Conservation (phyloP, 306 rosid genomes). For the Prunus armeniaca region DNA sequence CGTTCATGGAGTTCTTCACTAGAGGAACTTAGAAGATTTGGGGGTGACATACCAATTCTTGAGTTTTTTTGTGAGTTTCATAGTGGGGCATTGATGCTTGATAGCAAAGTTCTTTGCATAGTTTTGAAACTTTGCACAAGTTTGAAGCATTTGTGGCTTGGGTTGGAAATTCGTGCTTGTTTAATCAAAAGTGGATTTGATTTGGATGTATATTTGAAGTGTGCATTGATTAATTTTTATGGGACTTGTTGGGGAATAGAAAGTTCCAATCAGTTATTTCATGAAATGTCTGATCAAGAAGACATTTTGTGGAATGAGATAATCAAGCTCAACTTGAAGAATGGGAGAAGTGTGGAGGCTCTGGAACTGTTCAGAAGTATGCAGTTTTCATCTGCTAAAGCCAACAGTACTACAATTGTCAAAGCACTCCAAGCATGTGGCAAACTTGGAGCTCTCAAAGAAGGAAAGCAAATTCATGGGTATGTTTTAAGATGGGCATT, state of each 20-base stretch:
- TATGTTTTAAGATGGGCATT: slow-evolving; percentile 47
- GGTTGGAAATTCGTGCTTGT: slow-evolving; percentile 54
- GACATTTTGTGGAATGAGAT: slow-evolving; percentile 61
- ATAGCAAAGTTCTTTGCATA: slow-evolving; percentile 43
- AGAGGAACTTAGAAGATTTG: slow-evolving; percentile 48
- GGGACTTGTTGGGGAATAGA: slow-evolving; percentile 52
- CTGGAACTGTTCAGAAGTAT: slow-evolving; percentile 41
- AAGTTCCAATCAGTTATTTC: slow-evolving; percentile 47
- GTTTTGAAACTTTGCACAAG: slow-evolving; percentile 49
- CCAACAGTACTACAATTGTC: slow-evolving; percentile 37
- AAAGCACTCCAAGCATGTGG: slow-evolving; percentile 71
- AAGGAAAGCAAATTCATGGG: slow-evolving; percentile 78
- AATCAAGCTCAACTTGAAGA: slow-evolving; percentile 52
- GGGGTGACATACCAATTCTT: slow-evolving; percentile 44
- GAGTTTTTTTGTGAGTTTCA: slow-evolving; percentile 42
- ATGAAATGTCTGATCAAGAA: slow-evolving; percentile 45
- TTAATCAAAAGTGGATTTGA: slow-evolving; percentile 55
- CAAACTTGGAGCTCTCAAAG: slow-evolving; percentile 54
- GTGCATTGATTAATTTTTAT: slow-evolving; percentile 56
- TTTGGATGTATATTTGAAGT: slow-evolving; percentile 49
- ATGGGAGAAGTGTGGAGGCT: slow-evolving; percentile 48
- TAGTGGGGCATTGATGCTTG: slow-evolving; percentile 39
- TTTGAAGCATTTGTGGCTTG: slow-evolving; percentile 44
- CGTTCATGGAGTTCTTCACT: slow-evolving; percentile 45
- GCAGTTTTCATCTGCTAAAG: slow-evolving; percentile 45